These are phyloP conservation scores for Chrysopogon serrulatus DNA, from an alignment of 176 grass and related monocot genomes.

Conservation along the genomic window DNA sequence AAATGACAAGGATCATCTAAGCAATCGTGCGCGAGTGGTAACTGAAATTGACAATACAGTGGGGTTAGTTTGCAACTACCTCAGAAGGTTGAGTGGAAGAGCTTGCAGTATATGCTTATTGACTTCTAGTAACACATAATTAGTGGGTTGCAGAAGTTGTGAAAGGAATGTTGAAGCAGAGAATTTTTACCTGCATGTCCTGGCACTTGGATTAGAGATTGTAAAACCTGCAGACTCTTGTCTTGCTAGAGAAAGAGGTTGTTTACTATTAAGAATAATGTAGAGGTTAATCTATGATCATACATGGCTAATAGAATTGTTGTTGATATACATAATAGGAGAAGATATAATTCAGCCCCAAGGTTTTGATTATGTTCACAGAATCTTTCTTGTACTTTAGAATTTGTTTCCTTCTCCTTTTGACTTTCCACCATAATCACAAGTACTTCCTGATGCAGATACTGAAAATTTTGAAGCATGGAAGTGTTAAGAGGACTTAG, in stretches of 20 bases:
- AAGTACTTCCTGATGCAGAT: conserved; percentile 47
- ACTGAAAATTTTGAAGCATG: conserved; percentile 80
- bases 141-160: neutral
- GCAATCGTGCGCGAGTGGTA: neutral
- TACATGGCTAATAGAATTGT: neutral
- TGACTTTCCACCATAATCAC: neutral
- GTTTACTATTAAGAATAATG: neutral
- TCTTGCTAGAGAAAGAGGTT: neutral
- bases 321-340: neutral
- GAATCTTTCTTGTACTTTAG: neutral
- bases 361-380: neutral
- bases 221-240: neutral
- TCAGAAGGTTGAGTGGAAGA: neutral
- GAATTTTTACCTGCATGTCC: neutral
- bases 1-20: neutral
- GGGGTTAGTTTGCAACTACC: neutral
- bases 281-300: neutral
- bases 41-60: neutral
- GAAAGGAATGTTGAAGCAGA: neutral
- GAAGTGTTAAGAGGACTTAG: conserved; percentile 92
- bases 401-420: neutral
- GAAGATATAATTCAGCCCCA: neutral
- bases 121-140: neutral
- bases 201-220: neutral
- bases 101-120: neutral